Evolutionary conservation across 2,329 filamentous ascomycete species (phyloP), one percentile per base, ranked within the genome.

Genomic region (Chaetomiaceae sp.): DNA sequence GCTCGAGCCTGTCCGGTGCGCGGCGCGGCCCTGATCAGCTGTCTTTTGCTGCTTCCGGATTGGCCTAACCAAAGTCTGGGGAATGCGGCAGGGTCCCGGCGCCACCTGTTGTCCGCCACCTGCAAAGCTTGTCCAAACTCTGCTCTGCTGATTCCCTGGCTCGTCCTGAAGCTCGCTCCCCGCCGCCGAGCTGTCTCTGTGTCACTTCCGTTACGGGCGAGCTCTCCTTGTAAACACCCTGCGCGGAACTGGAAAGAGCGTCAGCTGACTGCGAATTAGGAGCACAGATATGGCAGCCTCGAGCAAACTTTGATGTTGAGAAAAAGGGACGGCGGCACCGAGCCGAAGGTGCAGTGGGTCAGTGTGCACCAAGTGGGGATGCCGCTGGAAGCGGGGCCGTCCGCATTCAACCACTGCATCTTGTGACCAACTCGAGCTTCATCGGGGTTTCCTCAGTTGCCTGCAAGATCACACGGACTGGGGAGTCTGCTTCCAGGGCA

Each of bases 11-110:
- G 19, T 31, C 33, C 20, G 33, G 40, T 45, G 19, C 22, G 20
- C 17, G 14, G n/a, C n/a, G n/a, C n/a, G n/a, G n/a, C 9, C 47
- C 33, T 17, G 17, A 15, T 52, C 34, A 34, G 29, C 15, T 36
- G n/a, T 3, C 7, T 36, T 48, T 23, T 40, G 48, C 54, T 31
- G 44, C 22, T 34, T 50, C 38, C 51, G 49, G 57, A 56, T 47
- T 59, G 54, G 47, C 29, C 33, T 49, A 33, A 33, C 31, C 39
- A 33, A 33, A 51, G 20, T 56, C 51, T 56, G 57, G 57, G 54
- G 56, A 48, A 55, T 11, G 47, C 53, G 53, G 55, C 55, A 54
- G 48, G 48, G 48, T 53, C 54, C n/a, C 51, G 51, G 52, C 54
- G 53, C 56, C 49, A 53, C 49, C 22, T 40, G 27, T 3, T 31